These are phyloP conservation scores for Magnolia changhungtana DNA, from an alignment of 164 flowering plant species.

Conservation along the genomic window DNA sequence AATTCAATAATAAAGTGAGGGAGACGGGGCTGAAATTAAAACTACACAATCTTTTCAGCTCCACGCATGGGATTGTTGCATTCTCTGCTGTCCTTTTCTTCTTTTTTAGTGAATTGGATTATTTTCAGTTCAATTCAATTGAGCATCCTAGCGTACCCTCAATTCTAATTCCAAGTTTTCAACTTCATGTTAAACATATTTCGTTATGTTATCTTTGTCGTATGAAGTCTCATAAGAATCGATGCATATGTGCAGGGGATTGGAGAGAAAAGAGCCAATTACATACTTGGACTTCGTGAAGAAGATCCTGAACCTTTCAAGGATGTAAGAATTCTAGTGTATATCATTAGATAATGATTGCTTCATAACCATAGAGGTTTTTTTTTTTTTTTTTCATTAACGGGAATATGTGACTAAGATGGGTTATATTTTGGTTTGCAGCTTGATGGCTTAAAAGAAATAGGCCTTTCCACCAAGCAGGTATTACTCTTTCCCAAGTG, in stretches of 20 bases:
- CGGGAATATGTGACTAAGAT: not conserved
- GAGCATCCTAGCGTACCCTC: not conserved
- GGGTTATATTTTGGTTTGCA: conserved; percentile 24
- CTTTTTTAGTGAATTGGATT: too few relatives aligned
- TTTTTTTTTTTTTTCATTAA: not conserved
- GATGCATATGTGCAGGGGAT: conserved; percentile 44
- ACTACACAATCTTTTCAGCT: too few relatives aligned
- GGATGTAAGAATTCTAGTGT: conserved; percentile 34
- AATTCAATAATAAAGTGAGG: too few relatives aligned
- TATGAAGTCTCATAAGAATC: not conserved
- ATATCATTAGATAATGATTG: not conserved
- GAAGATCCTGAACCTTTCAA: conserved; percentile 65
- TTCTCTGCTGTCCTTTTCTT: too few relatives aligned
- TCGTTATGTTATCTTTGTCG: not conserved
- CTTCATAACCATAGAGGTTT: too few relatives aligned
- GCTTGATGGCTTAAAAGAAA: conserved; percentile 66
- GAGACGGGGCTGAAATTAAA: too few relatives aligned
- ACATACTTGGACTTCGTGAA: conserved; percentile 61
- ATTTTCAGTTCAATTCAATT: too few relatives aligned
- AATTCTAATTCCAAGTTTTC: not conserved
- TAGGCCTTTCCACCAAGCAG: conserved; percentile 74
- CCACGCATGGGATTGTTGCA: too few relatives aligned
- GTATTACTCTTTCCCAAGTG: conserved; percentile 18
- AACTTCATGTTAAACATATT: not conserved
- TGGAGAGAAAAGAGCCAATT: conserved; percentile 74